A percentile compares a stretch with the other conserved stretches of the same genome.
Conservation (phyloP, 1,139 yeast genomes). For the Arxiozyma telluris region DNA sequence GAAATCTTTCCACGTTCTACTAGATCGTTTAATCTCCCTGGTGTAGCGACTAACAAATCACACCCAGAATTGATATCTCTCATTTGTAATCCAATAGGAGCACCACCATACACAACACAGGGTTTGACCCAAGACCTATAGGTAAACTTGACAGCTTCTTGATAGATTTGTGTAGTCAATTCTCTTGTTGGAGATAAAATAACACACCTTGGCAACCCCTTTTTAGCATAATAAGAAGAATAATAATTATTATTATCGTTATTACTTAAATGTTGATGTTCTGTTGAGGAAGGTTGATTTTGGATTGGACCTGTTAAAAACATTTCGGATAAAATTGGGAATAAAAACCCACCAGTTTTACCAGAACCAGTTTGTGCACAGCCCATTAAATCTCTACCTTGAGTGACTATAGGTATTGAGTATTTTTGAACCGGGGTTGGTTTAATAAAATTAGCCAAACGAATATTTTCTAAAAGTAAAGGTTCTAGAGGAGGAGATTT, state of each 20-base stretch:
- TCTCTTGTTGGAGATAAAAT: slow-evolving; percentile 98
- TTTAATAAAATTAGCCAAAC: slow-evolving; percentile 75
- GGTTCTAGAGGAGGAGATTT: slow-evolving; percentile 86
- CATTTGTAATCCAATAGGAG: slow-evolving; percentile 80
- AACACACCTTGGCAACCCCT: slow-evolving; percentile 86
- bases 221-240: slow-evolving; percentile 46
- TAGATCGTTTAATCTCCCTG: slow-evolving; percentile 95
- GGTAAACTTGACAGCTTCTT: slow-evolving; percentile 88
- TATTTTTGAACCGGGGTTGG: slow-evolving; percentile 98
- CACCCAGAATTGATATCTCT: slow-evolving; percentile 88
- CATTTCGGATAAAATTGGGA: slow-evolving; percentile 91
- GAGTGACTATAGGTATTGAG: slow-evolving; percentile 92
- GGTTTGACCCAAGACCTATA: slow-evolving; percentile 98
- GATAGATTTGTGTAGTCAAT: slow-evolving; percentile 89
- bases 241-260: too few relatives aligned
- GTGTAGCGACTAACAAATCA: slow-evolving; percentile 92
- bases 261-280: slow-evolving; percentile 23
- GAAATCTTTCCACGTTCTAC: slow-evolving; percentile 91
- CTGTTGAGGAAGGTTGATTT: slow-evolving; percentile 41
- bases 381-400: slow-evolving; percentile 96
- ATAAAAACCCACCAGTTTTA: slow-evolving; percentile 97
- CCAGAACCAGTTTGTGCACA: slow-evolving; percentile 99
- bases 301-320: slow-evolving; percentile 67
- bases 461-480: slow-evolving; percentile 76
- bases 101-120: slow-evolving; percentile 96